Evolutionary conservation across 2,329 filamentous ascomycete species (phyloP).

Genomic region (Sclerotinia nivalis): DNA sequence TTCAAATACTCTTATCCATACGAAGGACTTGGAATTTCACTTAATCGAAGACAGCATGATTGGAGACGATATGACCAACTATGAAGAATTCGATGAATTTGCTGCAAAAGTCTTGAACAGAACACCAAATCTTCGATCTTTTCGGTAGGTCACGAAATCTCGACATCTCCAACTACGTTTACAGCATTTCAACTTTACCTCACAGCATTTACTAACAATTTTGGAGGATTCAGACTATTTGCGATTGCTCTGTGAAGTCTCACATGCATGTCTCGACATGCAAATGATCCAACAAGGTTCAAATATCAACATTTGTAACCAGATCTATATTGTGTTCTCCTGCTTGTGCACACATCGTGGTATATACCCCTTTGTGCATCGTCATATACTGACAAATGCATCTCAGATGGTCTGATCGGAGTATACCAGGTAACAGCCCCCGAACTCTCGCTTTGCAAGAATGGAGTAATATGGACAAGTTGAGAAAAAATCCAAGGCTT

Average conservation of each 20-base stretch:
- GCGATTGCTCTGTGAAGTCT: not conserved
- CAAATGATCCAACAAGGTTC: too few species aligned
- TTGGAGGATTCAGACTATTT: not conserved
- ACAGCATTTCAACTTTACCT: too few species aligned
- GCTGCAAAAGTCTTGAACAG: not conserved
- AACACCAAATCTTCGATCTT: not conserved
- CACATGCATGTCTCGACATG: not conserved
- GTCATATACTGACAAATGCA: not conserved
- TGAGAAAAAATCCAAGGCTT: not conserved
- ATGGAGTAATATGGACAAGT: not conserved
- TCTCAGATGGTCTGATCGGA: not conserved
- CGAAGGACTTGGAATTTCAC: not conserved
- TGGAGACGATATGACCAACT: not conserved
- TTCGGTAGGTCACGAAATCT: not conserved
- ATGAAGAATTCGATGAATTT: not conserved
- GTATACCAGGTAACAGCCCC: not conserved
- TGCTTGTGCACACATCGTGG: too few species aligned
- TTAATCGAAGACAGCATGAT: not conserved
- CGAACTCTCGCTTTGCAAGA: not conserved
- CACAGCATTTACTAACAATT: too few species aligned
- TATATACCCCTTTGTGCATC: too few species aligned
- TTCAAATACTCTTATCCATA: not conserved
- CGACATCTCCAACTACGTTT: not conserved
- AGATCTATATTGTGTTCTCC: too few species aligned
- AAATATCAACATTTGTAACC: too few species aligned